A percentile compares a stretch with the other conserved stretches of the same genome.
These are phyloP conservation scores for Dichotomopilus funicola DNA, from an alignment of 2,329 filamentous ascomycete species.

Conservation along the genomic window DNA sequence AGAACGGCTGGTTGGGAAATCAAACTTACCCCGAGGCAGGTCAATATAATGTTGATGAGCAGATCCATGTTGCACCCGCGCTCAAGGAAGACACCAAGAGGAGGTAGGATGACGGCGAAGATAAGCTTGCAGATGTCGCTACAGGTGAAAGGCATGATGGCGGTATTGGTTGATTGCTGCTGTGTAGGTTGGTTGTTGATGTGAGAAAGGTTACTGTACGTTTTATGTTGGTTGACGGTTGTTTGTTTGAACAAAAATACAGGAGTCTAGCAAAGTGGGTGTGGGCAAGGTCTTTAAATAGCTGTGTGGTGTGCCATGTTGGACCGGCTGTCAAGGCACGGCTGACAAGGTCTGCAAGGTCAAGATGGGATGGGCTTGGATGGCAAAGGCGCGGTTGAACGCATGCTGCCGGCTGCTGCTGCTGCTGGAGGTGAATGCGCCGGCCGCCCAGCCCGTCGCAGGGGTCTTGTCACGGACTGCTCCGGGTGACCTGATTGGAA, in stretches of 20 bases:
- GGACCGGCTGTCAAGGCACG: too few relatives aligned
- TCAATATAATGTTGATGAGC: conserved; percentile 88
- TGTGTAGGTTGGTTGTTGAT: not conserved
- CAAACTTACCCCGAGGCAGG: conserved; percentile 53
- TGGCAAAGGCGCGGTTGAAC: too few relatives aligned
- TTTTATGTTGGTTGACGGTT: not conserved
- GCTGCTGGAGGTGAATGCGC: too few relatives aligned
- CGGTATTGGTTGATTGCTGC: conserved; percentile 7
- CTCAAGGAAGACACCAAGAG: conserved; percentile 91
- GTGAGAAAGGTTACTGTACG: not conserved
- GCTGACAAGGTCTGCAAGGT: too few relatives aligned
- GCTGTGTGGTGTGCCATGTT: too few relatives aligned
- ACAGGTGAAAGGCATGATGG: conserved; percentile 51
- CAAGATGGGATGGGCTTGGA: too few relatives aligned
- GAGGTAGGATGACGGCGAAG: conserved; percentile 83
- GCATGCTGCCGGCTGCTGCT: too few relatives aligned
- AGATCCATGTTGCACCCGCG: conserved; percentile 80
- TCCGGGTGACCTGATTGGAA: not conserved
- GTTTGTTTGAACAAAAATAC: not conserved
- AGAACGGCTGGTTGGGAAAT: not conserved
- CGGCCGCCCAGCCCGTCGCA: not conserved
- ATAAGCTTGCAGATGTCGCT: conserved; percentile 62
- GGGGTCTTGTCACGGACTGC: not conserved
- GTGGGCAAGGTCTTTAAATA: too few relatives aligned
- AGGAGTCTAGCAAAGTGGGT: too few relatives aligned